A percentile compares a stretch with the other conserved stretches of the same genome.
Evolutionary conservation across 768 basidiomycete species (phyloP).

Genomic region (Lyophyllum semitale): DNA sequence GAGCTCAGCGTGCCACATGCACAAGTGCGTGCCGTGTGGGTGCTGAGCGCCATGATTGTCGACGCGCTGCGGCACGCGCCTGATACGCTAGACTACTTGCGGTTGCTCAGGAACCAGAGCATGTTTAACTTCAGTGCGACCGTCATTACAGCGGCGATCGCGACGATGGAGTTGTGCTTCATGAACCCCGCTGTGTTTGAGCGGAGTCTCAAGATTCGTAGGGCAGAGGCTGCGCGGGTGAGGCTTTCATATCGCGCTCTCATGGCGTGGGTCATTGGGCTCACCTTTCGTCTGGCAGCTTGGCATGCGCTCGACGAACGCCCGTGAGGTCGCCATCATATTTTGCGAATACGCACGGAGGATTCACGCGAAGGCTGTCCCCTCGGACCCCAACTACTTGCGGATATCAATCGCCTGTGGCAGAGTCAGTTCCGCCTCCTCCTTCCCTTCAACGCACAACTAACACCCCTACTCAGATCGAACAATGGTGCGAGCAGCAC

Average conservation of each 20-base stretch:
- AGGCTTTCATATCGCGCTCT: conserved; percentile 25
- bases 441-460: too few relatives aligned
- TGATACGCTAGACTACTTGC: conserved; percentile 89
- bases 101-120: conserved; percentile 83
- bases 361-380: conserved; percentile 80
- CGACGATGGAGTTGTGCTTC: conserved; percentile 89
- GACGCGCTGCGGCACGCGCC: conserved; percentile 84
- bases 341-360: conserved; percentile 81
- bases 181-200: conserved; percentile 90
- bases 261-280: background rate
- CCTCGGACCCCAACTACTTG: conserved; percentile 87
- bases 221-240: conserved; percentile 84
- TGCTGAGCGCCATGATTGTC: conserved; percentile 84
- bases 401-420: conserved; percentile 81
- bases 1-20: conserved; percentile 64
- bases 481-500: conserved; percentile 90
- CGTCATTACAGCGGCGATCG: conserved; percentile 93
- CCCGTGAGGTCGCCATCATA: conserved; percentile 85
- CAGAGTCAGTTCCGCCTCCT: too few relatives aligned
- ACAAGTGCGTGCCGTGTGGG: conserved; percentile 72
- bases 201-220: conserved; percentile 92
- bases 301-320: conserved; percentile 91
- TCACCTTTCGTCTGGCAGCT: conserved; percentile 59
- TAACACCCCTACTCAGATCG: too few relatives aligned
- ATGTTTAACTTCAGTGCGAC: conserved; percentile 97